These are phyloP conservation scores for Sugiyamaella qingdaonensis DNA, from an alignment of 805 yeast species.

Conservation along the genomic window DNA sequence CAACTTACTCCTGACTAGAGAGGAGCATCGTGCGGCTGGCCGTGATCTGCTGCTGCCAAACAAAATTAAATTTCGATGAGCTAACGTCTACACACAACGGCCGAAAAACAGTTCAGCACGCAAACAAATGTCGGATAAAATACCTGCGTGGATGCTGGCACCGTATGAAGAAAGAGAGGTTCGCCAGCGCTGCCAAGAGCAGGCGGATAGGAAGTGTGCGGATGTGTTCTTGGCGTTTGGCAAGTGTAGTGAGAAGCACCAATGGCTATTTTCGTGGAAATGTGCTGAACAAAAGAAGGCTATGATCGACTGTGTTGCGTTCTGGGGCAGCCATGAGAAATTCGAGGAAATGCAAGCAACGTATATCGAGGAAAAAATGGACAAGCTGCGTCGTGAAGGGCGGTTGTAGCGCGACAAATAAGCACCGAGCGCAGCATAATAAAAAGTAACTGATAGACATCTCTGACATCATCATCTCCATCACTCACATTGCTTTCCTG, in stretches of 20 bases:
- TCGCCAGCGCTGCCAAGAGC: conserved; percentile 31
- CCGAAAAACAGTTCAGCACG: no score
- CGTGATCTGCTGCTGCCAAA: no score
- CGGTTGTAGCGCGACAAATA: neutral
- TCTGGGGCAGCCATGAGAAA: conserved; percentile 32
- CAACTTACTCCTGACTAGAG: no score
- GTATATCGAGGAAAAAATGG: conserved; percentile 29
- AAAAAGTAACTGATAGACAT: neutral
- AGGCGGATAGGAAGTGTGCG: conserved; percentile 31
- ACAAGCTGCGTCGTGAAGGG: conserved; percentile 12
- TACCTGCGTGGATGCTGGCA: conserved; percentile 37
- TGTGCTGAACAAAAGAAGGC: conserved; percentile 33
- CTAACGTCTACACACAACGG: no score
- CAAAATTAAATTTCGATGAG: no score
- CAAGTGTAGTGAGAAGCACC: conserved; percentile 32
- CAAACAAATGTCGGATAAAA: neutral
- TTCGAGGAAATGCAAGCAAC: conserved; percentile 28
- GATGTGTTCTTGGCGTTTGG: conserved; percentile 30
- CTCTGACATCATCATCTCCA: neutral
- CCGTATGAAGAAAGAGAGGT: conserved; percentile 37
- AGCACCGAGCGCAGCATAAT: neutral
- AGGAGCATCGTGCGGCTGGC: no score
- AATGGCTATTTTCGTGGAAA: conserved; percentile 35
- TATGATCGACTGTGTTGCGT: conserved; percentile 33
- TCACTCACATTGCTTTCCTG: no score